Evolutionary conservation across 2,329 filamentous ascomycete genomes (phyloP), one percentile per base, ranked within the genome.

Genomic region (Penicillium sp.): DNA sequence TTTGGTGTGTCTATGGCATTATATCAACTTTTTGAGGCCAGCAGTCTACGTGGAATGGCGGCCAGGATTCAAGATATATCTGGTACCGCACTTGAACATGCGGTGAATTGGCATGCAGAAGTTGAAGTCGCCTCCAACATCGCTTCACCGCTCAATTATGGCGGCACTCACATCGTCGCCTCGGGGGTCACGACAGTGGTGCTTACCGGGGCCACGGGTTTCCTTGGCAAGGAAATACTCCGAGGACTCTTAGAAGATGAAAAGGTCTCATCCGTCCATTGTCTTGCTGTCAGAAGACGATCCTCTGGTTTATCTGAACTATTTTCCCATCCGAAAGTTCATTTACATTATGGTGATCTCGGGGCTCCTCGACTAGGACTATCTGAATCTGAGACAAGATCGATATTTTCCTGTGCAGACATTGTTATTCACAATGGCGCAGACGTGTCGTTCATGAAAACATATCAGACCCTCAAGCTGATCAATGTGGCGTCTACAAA

Each of bases 391-490:
- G 57, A 59, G 2, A 46, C 49, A 28, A 15, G 5, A 15, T 49
- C 49, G 4, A 54, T 60, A n/a, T 60, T 60, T 28, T 32, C 34
- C n/a, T 26, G 19, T 12, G 53, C 53, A n/a, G 63, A 60, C 34
- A 39, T 56, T 1, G 49, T 63, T 24, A 54, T 64, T 19, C 61
- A 63, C 51, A 62, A 58, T 43, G 61, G 56, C 5, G 61, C 61
- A 1, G 58, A 63, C 45, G 55, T 60, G 1, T 62, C 58, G 9
- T 67, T 64, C 51, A 61, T 59, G 58, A 61, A 67, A 21, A 59
- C 49, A 40, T 69, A 68, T 49, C 48, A 58, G 12, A 49, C 54
- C 0, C 58, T 69, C 17, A 63, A 59, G 2, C 26, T 53, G 7
- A 53, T 55, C 10, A 69, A 67, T 45, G 58, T 67, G 2, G 45